Conservation (phyloP, 2,329 filamentous ascomycete genomes). For the Chaetomium globosum region DNA sequence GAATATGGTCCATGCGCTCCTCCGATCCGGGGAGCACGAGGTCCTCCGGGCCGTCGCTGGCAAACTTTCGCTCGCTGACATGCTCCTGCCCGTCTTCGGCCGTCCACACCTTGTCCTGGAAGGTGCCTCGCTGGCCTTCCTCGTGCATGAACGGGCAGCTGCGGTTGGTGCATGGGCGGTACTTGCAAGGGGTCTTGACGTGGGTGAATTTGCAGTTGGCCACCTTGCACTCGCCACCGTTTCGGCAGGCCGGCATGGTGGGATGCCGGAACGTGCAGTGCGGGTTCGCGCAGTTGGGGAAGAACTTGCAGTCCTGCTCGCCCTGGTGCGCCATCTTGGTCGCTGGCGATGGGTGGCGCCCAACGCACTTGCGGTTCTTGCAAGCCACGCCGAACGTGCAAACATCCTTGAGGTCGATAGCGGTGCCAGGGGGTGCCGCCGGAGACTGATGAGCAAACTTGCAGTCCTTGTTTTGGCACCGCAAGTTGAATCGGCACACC, state of each 20-base stretch:
- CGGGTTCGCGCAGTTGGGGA: slow-evolving; percentile 85
- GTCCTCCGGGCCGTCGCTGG: slow-evolving; percentile 72
- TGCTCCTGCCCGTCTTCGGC: slow-evolving; percentile 65
- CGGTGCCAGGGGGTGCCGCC: slow-evolving; percentile 74
- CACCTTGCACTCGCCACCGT: slow-evolving; percentile 83
- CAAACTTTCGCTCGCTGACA: slow-evolving; percentile 86
- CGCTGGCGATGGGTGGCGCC: slow-evolving; percentile 88
- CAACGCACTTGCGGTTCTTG: slow-evolving; percentile 94
- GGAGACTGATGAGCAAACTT: slow-evolving; percentile 94
- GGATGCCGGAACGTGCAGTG: slow-evolving; percentile 89
- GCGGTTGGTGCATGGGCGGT: slow-evolving; percentile 88
- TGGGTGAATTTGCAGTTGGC: slow-evolving; percentile 89
- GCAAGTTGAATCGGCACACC: slow-evolving; percentile 86
- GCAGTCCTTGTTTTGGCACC: slow-evolving; percentile 87
- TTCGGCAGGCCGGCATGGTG: slow-evolving; percentile 81
- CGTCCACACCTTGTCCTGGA: slow-evolving; percentile 90
- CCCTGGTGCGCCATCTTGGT: slow-evolving; percentile 75
- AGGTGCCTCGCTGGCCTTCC: slow-evolving; percentile 83
- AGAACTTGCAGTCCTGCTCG: slow-evolving; percentile 88
- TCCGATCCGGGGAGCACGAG: slow-evolving; percentile 65
- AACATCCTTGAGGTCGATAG: slow-evolving; percentile 75
- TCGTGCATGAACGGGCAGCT: slow-evolving; percentile 86
- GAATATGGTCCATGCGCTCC: slow-evolving; percentile 44
- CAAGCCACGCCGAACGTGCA: slow-evolving; percentile 89
- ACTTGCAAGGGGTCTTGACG: slow-evolving; percentile 81